phyloP scores from a whole-genome alignment of 108 stramenopile species.

The Skeletonema tropicum region DNA sequence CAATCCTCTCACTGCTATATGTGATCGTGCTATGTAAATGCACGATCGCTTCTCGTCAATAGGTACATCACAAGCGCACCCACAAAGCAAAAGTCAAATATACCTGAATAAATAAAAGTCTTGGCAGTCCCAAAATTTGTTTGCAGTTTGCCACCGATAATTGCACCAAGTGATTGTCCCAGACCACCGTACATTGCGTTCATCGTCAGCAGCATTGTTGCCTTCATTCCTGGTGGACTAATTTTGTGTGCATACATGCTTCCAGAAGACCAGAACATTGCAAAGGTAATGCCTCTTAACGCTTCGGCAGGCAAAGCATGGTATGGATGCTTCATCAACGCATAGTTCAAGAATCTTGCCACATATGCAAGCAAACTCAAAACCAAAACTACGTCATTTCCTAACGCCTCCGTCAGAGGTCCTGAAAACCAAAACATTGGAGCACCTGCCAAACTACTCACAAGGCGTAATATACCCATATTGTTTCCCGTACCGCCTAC shows the following conservation, averaged over 20 bases:
- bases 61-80: constrained; percentile 67
- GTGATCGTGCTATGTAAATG: constrained; percentile 35
- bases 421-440: constrained; percentile 95
- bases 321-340: constrained; percentile 80
- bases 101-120: constrained; percentile 74
- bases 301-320: constrained; percentile 94
- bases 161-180: constrained; percentile 92
- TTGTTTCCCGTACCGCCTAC: constrained; percentile 89
- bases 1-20: background rate
- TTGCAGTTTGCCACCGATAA: constrained; percentile 91
- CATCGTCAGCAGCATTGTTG: constrained; percentile 92
- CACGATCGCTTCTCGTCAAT: constrained; percentile 53
- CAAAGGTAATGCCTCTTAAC: constrained; percentile 92
- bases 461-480: constrained; percentile 89
- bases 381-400: constrained; percentile 86
- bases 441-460: constrained; percentile 86
- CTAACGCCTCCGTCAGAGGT: constrained; percentile 71
- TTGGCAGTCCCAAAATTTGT: constrained; percentile 75
- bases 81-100: constrained; percentile 77
- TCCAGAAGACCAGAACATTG: constrained; percentile 90
- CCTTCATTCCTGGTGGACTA: constrained; percentile 85
- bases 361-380: constrained; percentile 84
- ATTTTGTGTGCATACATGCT: constrained; percentile 93
- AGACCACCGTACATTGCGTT: constrained; percentile 97
- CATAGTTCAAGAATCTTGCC: constrained; percentile 89